Evolutionary conservation across 441 rosid genomes (phyloP).

Genomic region (Eruca vesicaria): DNA sequence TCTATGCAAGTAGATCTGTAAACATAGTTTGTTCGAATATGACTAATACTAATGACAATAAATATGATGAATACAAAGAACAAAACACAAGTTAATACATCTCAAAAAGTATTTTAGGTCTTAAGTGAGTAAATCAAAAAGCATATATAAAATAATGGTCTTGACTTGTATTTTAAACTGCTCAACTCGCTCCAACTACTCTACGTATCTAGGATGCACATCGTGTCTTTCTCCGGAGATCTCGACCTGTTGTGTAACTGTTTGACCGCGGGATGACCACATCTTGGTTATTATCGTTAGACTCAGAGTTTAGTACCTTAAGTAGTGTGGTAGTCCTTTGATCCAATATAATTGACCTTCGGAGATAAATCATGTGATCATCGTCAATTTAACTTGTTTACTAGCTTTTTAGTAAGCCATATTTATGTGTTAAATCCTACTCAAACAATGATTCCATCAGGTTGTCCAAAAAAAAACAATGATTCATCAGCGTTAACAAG

Average conservation of each 20-base stretch:
- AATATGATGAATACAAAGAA: neutral
- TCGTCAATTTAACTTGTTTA: too few species aligned
- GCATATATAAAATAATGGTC: neutral
- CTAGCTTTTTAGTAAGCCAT: conserved; percentile 41
- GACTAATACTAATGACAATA: too few species aligned
- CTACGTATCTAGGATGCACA: neutral
- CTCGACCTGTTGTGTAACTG: neutral
- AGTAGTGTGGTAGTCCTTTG: neutral
- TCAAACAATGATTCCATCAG: neutral
- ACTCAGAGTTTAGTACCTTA: neutral
- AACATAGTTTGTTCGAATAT: too few species aligned
- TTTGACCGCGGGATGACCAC: neutral
- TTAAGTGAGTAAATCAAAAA: neutral
- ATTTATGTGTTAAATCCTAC: too few species aligned
- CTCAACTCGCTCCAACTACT: neutral
- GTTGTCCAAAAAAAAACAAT: too few species aligned
- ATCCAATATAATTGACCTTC: neutral
- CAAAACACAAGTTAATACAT: neutral
- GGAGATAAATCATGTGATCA: too few species aligned
- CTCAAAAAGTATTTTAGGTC: neutral
- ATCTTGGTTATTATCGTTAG: neutral
- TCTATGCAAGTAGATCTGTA: too few species aligned
- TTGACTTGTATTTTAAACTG: too few species aligned
- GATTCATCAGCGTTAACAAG: conserved; percentile 17
- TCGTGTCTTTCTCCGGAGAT: neutral